A percentile compares a stretch with the other conserved stretches of the same genome.
Conservation (phyloP, 2,329 filamentous ascomycete species). For the Botrytis galanthina region DNA sequence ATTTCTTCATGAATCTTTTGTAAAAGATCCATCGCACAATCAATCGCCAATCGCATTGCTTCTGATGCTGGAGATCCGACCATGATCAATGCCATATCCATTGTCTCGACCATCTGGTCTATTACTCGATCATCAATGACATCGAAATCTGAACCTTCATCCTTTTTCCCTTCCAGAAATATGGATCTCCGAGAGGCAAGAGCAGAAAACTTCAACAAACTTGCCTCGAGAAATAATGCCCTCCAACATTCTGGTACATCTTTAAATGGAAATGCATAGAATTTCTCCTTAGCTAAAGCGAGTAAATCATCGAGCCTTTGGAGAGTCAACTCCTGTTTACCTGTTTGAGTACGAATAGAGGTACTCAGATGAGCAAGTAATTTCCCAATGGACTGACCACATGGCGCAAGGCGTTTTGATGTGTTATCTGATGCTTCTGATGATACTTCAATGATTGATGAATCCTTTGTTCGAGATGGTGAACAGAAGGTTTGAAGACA, state of each 20-base stretch:
- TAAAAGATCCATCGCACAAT: constrained; percentile 60
- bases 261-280: constrained; percentile 68
- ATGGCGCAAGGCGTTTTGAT: constrained; percentile 12
- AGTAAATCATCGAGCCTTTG: constrained; percentile 55
- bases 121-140: constrained; percentile 17
- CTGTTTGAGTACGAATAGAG: constrained; percentile 20
- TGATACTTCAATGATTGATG: neutral
- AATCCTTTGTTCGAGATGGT: neutral
- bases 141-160: neutral
- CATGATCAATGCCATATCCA: constrained; percentile 40
- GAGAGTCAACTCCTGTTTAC: constrained; percentile 23
- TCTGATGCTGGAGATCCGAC: constrained; percentile 26
- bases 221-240: constrained; percentile 68
- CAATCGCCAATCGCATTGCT: constrained; percentile 41
- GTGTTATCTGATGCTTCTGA: neutral
- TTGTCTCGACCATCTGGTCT: constrained; percentile 34
- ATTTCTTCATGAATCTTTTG: constrained; percentile 49
- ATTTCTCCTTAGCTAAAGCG: constrained; percentile 59
- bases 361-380: constrained; percentile 25
- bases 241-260: constrained; percentile 68
- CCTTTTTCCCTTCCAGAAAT: constrained; percentile 10
- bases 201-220: constrained; percentile 58
- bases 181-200: constrained; percentile 31
- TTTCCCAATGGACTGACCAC: constrained; percentile 26
- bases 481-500: constrained; percentile 1